Conservation (phyloP, 768 basidiomycete genomes). For the Gyrodon lividus region DNA sequence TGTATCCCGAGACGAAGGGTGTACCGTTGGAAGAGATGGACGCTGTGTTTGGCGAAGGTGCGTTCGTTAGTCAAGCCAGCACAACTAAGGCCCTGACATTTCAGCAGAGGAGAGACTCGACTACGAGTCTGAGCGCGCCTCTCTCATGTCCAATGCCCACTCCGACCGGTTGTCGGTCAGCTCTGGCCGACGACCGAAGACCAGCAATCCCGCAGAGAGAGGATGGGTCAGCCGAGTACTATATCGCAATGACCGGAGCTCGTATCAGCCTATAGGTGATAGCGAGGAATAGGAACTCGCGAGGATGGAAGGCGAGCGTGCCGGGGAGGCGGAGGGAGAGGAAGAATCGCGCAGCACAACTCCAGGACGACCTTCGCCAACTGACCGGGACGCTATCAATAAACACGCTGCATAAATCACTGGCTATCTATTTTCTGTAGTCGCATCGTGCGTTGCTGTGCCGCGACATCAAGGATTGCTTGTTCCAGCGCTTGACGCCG, state of each 20-base stretch:
- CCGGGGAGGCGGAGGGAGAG: slow-evolving; percentile 26
- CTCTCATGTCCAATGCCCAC: slow-evolving; percentile 43
- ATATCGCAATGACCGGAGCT: slow-evolving; percentile 39
- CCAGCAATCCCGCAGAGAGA: slow-evolving; percentile 21
- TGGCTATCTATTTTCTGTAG: slow-evolving; percentile 1
- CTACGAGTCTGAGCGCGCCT: slow-evolving; percentile 63
- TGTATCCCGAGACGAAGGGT: slow-evolving; percentile 86
- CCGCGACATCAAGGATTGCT: slow-evolving; percentile 5
- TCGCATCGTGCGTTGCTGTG: slow-evolving; percentile 5
- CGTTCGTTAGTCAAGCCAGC: background rate
- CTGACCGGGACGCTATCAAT: slow-evolving; percentile 3
- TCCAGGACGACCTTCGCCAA: slow-evolving; percentile 17
- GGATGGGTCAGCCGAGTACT: slow-evolving; percentile 55
- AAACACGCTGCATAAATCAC: slow-evolving; percentile 9
- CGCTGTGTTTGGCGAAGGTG: slow-evolving; percentile 84
- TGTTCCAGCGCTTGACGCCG: slow-evolving; percentile 6
- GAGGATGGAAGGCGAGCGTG: slow-evolving; percentile 45
- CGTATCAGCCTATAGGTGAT: slow-evolving; percentile 49
- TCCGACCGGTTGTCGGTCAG: slow-evolving; percentile 40
- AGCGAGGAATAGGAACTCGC: slow-evolving; percentile 56
- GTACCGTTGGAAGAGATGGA: slow-evolving; percentile 92
- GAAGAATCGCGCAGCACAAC: slow-evolving; percentile 17
- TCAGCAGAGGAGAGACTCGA: slow-evolving; percentile 57
- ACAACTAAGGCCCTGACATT: slow-evolving; percentile 15
- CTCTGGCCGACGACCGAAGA: slow-evolving; percentile 24